phyloP scores from a whole-genome alignment of 1,284 basidiomycete genomes.

The Thecaphora frezii region DNA sequence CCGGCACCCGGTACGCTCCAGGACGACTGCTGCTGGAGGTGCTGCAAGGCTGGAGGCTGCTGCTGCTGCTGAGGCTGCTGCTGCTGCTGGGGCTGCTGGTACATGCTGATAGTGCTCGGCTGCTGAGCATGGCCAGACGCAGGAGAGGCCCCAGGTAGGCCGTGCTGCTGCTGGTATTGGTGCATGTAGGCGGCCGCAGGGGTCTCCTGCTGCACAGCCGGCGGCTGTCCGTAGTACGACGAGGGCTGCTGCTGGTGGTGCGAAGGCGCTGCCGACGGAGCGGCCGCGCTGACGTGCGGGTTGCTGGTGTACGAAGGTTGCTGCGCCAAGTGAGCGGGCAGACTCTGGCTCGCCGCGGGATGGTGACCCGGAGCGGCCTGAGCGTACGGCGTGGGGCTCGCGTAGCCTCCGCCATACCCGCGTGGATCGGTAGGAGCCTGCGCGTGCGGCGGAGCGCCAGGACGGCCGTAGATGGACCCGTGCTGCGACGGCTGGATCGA shows the following conservation, averaged over 20 bases:
- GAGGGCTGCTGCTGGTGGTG: slow-evolving; percentile 38
- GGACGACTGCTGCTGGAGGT: slow-evolving; percentile 3
- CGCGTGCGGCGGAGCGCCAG: neutral
- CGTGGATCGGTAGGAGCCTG: neutral
- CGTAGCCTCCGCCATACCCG: slow-evolving; percentile 19
- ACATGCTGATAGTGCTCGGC: slow-evolving; percentile 17
- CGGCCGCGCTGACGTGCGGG: slow-evolving; percentile 12
- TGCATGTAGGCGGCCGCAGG: slow-evolving; percentile 55
- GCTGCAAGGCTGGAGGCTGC: neutral
- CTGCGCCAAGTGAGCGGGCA: slow-evolving; percentile 29
- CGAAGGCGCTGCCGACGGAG: slow-evolving; percentile 35
- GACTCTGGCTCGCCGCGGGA: slow-evolving; percentile 23
- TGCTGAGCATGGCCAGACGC: slow-evolving; percentile 22
- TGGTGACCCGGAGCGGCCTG: slow-evolving; percentile 10
- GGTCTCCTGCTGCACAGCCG: slow-evolving; percentile 29
- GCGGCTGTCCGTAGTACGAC: slow-evolving; percentile 34
- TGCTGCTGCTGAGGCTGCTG: slow-evolving; percentile 5
- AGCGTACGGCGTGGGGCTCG: slow-evolving; percentile 8
- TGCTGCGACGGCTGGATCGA: neutral
- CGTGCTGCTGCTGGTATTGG: slow-evolving; percentile 49
- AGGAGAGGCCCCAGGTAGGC: slow-evolving; percentile 14
- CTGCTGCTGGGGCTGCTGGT: slow-evolving; percentile 12
- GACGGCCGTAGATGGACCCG: neutral
- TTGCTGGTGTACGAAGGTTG: slow-evolving; percentile 9
- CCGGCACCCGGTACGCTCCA: slow-evolving; percentile 4